A percentile compares a stretch with the other conserved stretches of the same genome.
Conservation (phyloP, 2,329 filamentous ascomycete genomes). For the Sporothrix mexicana region DNA sequence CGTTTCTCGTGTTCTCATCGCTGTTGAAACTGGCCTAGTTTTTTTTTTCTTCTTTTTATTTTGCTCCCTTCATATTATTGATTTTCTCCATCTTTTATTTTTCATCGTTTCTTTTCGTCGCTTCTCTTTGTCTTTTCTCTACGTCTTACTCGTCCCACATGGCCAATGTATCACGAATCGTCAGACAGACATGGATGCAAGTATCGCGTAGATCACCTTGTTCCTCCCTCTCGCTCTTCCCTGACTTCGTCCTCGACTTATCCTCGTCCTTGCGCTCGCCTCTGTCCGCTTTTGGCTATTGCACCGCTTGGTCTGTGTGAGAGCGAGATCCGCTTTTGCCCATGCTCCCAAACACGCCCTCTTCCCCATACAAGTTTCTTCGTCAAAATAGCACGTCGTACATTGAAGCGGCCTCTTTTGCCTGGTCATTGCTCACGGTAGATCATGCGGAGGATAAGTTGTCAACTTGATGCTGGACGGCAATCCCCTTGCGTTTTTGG, state of each 20-base stretch:
- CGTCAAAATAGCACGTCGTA: not conserved
- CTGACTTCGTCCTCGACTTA: not conserved
- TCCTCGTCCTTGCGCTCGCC: not conserved
- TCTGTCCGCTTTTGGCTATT: slow-evolving; percentile 1
- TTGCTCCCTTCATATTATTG: too few species aligned
- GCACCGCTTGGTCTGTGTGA: not conserved
- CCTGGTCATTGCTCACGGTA: slow-evolving; percentile 22
- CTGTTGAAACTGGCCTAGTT: slow-evolving; percentile 13
- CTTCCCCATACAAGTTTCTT: not conserved
- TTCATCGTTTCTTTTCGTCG: not conserved
- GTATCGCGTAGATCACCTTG: not conserved
- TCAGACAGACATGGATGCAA: not conserved
- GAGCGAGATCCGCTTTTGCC: slow-evolving; percentile 2
- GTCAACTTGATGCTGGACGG: slow-evolving; percentile 15
- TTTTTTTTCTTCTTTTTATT: not conserved
- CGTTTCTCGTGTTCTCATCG: slow-evolving; percentile 7
- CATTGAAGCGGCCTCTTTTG: not conserved
- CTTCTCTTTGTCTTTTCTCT: not conserved
- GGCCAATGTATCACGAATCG: not conserved
- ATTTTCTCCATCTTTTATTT: not conserved
- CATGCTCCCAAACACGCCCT: slow-evolving; percentile 13
- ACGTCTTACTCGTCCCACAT: not conserved
- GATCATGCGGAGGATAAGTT: slow-evolving; percentile 26
- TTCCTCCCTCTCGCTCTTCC: not conserved
- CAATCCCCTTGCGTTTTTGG: not conserved